These are phyloP conservation scores for Ophiostoma australiae DNA, from an alignment of 2,329 filamentous ascomycete genomes.

Conservation along the genomic window DNA sequence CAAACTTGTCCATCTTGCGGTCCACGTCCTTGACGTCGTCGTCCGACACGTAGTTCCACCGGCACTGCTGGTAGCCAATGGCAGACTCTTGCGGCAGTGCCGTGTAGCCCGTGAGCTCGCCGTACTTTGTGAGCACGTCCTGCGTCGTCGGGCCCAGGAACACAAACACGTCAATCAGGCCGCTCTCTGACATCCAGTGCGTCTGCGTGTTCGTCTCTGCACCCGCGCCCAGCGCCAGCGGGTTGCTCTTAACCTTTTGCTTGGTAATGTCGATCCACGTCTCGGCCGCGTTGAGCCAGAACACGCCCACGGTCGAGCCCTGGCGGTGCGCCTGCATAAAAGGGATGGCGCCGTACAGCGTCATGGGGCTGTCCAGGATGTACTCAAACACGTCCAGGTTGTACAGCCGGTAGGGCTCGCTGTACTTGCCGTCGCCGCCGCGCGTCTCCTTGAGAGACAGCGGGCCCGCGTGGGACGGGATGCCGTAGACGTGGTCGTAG, in stretches of 20 bases:
- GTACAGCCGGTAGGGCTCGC: slow-evolving; percentile 89
- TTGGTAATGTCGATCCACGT: slow-evolving; percentile 97
- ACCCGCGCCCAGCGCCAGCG: slow-evolving; percentile 65
- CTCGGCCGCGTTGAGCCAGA: slow-evolving; percentile 96
- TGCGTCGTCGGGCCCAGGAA: slow-evolving; percentile 85
- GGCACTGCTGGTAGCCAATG: slow-evolving; percentile 92
- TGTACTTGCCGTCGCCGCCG: slow-evolving; percentile 77
- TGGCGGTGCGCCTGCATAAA: slow-evolving; percentile 97
- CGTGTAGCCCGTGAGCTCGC: slow-evolving; percentile 85
- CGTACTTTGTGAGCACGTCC: slow-evolving; percentile 76
- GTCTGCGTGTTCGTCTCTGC: slow-evolving; percentile 74
- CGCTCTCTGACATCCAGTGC: slow-evolving; percentile 94
- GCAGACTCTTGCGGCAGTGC: slow-evolving; percentile 89
- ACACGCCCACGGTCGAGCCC: slow-evolving; percentile 87
- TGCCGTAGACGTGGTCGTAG: slow-evolving; percentile 89
- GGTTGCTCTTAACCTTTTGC: slow-evolving; percentile 65
- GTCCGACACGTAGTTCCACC: slow-evolving; percentile 98
- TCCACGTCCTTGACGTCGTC: slow-evolving; percentile 97
- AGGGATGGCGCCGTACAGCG: slow-evolving; percentile 92
- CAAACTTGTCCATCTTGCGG: slow-evolving; percentile 88
- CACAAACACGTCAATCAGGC: slow-evolving; percentile 85
- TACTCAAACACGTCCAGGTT: slow-evolving; percentile 98
- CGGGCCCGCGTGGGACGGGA: slow-evolving; percentile 86
- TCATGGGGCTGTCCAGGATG: slow-evolving; percentile 95
- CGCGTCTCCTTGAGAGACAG: slow-evolving; percentile 86